A percentile compares a stretch with the other conserved stretches of the same genome.
Evolutionary conservation across 805 yeast species (phyloP).

Genomic region (Clavispora phyllophila): DNA sequence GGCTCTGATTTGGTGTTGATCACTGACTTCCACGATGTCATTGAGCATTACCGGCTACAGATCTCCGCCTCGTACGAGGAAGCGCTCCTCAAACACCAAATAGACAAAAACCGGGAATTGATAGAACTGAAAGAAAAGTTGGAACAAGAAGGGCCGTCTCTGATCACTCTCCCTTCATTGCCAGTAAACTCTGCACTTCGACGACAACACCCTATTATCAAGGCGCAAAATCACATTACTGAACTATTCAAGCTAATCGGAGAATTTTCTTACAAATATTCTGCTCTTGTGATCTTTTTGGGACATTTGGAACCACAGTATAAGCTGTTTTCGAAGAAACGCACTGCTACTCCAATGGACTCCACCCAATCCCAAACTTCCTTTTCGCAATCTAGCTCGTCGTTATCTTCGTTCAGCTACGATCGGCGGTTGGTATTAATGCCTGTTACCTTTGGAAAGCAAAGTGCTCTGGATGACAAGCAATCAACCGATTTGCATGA

Average conservation of each 20-base stretch:
- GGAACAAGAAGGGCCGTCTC: slow-evolving; percentile 19
- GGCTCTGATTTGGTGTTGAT: slow-evolving; percentile 20
- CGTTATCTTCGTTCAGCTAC: not conserved
- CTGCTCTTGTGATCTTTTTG: slow-evolving; percentile 23
- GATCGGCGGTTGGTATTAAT: slow-evolving; percentile 1
- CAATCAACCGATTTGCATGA: slow-evolving; percentile 5
- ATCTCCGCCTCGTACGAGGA: slow-evolving; percentile 31
- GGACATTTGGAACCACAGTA: slow-evolving; percentile 30
- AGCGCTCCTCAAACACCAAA: slow-evolving; percentile 26
- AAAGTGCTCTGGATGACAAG: not conserved
- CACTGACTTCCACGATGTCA: slow-evolving; percentile 29
- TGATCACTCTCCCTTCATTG: slow-evolving; percentile 20
- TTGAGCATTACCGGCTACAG: slow-evolving; percentile 32
- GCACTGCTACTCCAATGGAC: not conserved
- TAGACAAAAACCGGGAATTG: slow-evolving; percentile 19
- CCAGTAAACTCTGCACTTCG: slow-evolving; percentile 27
- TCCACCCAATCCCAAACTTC: not conserved
- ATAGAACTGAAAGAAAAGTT: slow-evolving; percentile 18
- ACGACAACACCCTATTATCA: slow-evolving; percentile 24
- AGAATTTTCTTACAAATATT: slow-evolving; percentile 16
- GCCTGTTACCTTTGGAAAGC: slow-evolving; percentile 7
- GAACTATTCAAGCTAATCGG: slow-evolving; percentile 23
- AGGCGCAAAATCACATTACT: slow-evolving; percentile 27
- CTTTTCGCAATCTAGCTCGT: not conserved
- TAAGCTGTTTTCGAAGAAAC: not conserved